Base-by-base conservation (phyloP, 352 stramenopile species). In the Pythium dissimile region DNA sequence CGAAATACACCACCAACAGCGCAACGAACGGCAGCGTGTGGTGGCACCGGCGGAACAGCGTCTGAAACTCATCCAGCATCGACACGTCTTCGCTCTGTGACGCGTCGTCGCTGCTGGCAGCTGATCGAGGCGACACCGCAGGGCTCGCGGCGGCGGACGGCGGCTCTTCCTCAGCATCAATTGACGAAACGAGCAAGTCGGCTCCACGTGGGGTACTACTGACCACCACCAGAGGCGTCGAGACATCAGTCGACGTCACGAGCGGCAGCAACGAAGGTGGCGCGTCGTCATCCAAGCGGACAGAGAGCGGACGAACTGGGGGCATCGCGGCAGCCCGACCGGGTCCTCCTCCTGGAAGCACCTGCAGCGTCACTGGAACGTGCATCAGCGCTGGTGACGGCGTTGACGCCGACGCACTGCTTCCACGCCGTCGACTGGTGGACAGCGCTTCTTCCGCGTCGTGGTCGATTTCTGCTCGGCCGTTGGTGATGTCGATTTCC, bases 1-100 rank as follows among this genome's bases (percentile, higher is more conserved):
- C 73, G 67, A 93, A 88, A 61, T 90, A 91, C 23, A 91, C 57
- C 10, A 91, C 30, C 23, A 93, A 82, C 9, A 93, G 50, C 9
- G 71, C 78, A 5, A 84, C 34, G 62, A 93, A 93, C 20, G 84
- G 84, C 58, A 91, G 62, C 27, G 79, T 84, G 64, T 89, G 77
- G 59, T 91, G 74, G 50, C 75, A 86, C 2, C 79, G 73, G n/a
- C 77, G 75, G 20, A 89, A 77, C 12, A 93, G 64, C 13, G 62
- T 60, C 42, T 84, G 72, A 7, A 93, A 54, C 52, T 93, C 84
- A 27, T 88, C 75, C 32, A 86, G n/a, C 30, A 30, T 62, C 31
- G 59, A 67, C 9, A 54, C 10, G 2, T 67, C 59, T n/a, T 67
- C 51, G 18, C 38, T 31, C 26, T 31, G 35, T 12, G 59, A 38